These are phyloP conservation scores for Vavraia culicis DNA, from an alignment of 371 early-diverging fungal genomes.

Conservation along the genomic window DNA sequence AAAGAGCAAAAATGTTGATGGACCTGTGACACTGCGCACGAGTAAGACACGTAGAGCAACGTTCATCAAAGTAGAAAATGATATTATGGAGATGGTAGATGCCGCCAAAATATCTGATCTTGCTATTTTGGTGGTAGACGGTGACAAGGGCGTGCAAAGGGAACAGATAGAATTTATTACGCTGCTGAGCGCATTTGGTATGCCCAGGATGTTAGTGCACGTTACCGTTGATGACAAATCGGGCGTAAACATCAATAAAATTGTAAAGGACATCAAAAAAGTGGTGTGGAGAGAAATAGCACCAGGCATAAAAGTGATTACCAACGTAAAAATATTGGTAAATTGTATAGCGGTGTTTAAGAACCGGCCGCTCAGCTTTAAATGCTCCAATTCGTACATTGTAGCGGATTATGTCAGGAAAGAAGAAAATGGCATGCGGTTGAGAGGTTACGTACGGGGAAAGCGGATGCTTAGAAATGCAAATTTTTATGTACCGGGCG, in stretches of 20 bases:
- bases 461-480: conserved; percentile 9
- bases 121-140: conserved; percentile 75
- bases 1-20: conserved; percentile 19
- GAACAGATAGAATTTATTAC: conserved; percentile 95
- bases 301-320: conserved; percentile 30
- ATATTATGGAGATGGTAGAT: conserved; percentile 84
- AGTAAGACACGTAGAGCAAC: conserved; percentile 24
- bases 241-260: conserved; percentile 8
- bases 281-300: conserved; percentile 33
- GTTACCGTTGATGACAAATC: conserved; percentile 17
- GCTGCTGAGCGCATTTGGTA: conserved; percentile 79
- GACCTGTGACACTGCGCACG: conserved; percentile 31
- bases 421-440: conserved; percentile 2
- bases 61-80: conserved; percentile 41
- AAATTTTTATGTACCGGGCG: conserved; percentile 19
- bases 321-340: conserved; percentile 16
- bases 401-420: conserved; percentile 30
- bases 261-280: conserved; percentile 30
- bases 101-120: conserved; percentile 84
- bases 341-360: conserved; percentile 32
- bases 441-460: conserved; percentile 24
- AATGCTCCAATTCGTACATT: conserved; percentile 36
- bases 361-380: conserved; percentile 36
- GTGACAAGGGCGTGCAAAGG: conserved; percentile 76
- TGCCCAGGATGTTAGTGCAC: conserved; percentile 55